These are phyloP conservation scores for Silene vulgaris DNA, from an alignment of 179 eudicot species.

Conservation along the genomic window DNA sequence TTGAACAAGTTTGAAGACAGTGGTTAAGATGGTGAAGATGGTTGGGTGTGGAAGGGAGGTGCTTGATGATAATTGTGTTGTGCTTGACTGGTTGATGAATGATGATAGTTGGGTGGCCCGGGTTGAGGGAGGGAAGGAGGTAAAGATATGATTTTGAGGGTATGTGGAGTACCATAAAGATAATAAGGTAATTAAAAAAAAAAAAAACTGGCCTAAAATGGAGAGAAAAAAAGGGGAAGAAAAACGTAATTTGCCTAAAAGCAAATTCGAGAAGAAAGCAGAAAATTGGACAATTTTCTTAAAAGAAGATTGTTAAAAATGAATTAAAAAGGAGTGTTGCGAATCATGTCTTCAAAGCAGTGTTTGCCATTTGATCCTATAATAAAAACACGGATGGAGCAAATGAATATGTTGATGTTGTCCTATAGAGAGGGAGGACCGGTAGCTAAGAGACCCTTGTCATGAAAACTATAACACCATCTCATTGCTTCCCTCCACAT, in stretches of 20 bases:
- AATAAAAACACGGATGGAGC: neutral
- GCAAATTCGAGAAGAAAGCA: neutral
- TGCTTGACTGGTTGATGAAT: neutral
- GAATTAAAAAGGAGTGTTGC: too few species aligned
- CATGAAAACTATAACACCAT: neutral
- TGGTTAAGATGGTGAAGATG: neutral
- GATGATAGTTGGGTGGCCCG: neutral
- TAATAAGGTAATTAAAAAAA: too few species aligned
- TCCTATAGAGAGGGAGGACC: neutral
- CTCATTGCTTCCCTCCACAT: neutral
- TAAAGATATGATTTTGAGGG: neutral
- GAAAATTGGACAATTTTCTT: neutral
- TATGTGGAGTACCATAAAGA: neutral
- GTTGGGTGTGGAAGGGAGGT: neutral
- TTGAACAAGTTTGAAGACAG: too few species aligned
- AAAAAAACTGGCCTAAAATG: neutral
- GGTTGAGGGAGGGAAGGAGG: neutral
- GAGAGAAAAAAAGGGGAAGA: neutral
- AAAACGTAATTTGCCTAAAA: too few species aligned
- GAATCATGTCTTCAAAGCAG: neutral
- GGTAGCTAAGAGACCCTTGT: neutral
- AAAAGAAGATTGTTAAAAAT: neutral
- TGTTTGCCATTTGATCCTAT: neutral
- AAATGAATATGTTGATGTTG: neutral
- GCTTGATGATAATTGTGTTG: neutral